Evolutionary conservation across 1,139 yeast species (phyloP).

Genomic region (Yamadazyma blattariae): DNA sequence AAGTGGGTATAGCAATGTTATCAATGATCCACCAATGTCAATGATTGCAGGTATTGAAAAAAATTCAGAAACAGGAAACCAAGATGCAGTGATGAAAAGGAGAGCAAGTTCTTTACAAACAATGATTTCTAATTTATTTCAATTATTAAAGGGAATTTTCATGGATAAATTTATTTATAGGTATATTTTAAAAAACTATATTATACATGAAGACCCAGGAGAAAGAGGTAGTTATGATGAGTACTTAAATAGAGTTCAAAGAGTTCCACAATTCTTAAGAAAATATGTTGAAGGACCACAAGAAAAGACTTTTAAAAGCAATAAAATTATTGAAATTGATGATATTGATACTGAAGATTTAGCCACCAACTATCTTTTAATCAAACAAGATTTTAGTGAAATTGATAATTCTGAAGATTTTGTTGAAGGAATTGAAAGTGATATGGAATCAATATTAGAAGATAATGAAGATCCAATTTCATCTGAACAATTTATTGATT

Average conservation of each 20-base stretch:
- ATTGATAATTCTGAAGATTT: slow-evolving; percentile 48
- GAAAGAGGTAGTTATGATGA: slow-evolving; percentile 15
- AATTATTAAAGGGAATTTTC: slow-evolving; percentile 24
- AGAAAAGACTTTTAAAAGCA: slow-evolving; percentile 5
- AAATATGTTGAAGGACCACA: slow-evolving; percentile 17
- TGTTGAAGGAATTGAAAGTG: slow-evolving; percentile 13
- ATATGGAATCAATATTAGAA: slow-evolving; percentile 19
- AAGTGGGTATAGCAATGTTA: slow-evolving; percentile 33
- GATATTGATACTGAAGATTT: slow-evolving; percentile 23
- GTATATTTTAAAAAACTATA: slow-evolving; percentile 2
- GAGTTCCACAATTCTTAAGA: slow-evolving; percentile 26
- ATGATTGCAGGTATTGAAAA: slow-evolving; percentile 19
- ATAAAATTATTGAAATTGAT: slow-evolving; percentile 18
- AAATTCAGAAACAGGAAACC: slow-evolving; percentile 5
- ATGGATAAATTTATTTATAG: slow-evolving; percentile 10
- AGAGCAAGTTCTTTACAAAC: slow-evolving; percentile 19
- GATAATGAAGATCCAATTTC: slow-evolving; percentile 23
- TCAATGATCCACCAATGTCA: slow-evolving; percentile 26
- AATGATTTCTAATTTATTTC: slow-evolving; percentile 19
- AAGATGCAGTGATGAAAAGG: slow-evolving; percentile 20
- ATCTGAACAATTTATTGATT: slow-evolving; percentile 27
- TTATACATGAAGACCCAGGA: background rate
- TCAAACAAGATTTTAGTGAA: slow-evolving; percentile 36
- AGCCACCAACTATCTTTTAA: slow-evolving; percentile 19
- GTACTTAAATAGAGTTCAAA: slow-evolving; percentile 19